phyloP scores from a whole-genome alignment of 805 yeast species.

The Blastobotrys mokoenaii region DNA sequence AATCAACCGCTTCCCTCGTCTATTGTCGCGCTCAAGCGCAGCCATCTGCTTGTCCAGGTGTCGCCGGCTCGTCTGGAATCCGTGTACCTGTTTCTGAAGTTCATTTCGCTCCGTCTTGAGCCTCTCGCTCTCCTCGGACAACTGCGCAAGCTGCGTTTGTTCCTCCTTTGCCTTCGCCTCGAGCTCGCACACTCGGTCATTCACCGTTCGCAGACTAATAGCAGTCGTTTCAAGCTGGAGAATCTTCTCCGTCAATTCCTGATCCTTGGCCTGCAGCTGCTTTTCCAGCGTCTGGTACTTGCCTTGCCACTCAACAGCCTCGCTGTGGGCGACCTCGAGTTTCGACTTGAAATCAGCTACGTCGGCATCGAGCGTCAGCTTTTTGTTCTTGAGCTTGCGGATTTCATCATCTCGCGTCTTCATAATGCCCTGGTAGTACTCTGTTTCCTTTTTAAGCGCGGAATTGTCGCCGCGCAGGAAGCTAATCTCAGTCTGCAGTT shows the following conservation, averaged over 20 bases:
- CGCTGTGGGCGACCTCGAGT: constrained; percentile 7
- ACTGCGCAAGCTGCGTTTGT: constrained; percentile 9
- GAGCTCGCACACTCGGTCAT: constrained; percentile 8
- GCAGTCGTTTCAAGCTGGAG: constrained; percentile 1
- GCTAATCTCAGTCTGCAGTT: constrained; percentile 17
- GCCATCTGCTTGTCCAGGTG: constrained; percentile 21
- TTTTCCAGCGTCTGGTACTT: constrained; percentile 2
- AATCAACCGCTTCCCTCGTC: constrained; percentile 17
- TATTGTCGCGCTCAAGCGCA: constrained; percentile 17
- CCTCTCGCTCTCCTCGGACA: constrained; percentile 5
- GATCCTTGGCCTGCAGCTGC: constrained; percentile 6
- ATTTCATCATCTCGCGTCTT: constrained; percentile 14
- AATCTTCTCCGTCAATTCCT: constrained; percentile 2
- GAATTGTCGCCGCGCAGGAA: constrained; percentile 16
- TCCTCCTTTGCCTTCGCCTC: constrained; percentile 8
- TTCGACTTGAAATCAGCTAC: constrained; percentile 9
- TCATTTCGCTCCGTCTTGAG: constrained; percentile 20
- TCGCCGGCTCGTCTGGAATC: constrained; percentile 20
- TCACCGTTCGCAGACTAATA: not conserved
- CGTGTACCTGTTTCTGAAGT: constrained; percentile 25
- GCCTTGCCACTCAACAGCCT: constrained; percentile 4
- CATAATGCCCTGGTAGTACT: constrained; percentile 7
- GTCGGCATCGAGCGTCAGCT: constrained; percentile 8
- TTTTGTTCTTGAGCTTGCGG: constrained; percentile 7
- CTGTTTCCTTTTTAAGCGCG: constrained; percentile 12